Percentiles rank a stretch among this genome's conserved stretches.
These are phyloP conservation scores for Hyaloperonospora brassicae DNA, from an alignment of 352 stramenopile species.

Conservation along the genomic window DNA sequence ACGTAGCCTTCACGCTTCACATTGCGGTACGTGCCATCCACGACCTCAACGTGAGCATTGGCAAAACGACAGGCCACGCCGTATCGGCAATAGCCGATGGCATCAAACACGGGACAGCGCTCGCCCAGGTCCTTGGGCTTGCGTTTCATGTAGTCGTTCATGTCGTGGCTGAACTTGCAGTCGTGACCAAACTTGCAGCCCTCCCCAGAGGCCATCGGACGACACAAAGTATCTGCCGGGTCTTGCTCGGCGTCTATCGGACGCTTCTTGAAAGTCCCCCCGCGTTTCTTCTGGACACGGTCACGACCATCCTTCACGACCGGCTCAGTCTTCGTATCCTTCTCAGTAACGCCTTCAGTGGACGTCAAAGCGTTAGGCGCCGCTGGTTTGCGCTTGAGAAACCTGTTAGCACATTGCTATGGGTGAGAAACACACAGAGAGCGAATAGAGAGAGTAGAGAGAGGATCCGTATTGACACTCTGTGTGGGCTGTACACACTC, in stretches of 20 bases:
- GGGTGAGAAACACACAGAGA: slow-evolving; percentile 1
- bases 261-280: slow-evolving; percentile 85
- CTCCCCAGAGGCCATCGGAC: slow-evolving; percentile 50
- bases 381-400: slow-evolving; percentile 41
- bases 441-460: slow-evolving; percentile 2
- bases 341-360: slow-evolving; percentile 1
- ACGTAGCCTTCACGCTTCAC: slow-evolving; percentile 30
- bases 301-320: slow-evolving; percentile 12
- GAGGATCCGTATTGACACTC: not conserved
- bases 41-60: slow-evolving; percentile 70
- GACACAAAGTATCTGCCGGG: slow-evolving; percentile 59
- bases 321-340: not conserved
- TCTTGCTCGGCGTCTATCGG: slow-evolving; percentile 56
- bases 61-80: slow-evolving; percentile 90
- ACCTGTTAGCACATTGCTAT: slow-evolving; percentile 26
- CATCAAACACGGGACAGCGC: slow-evolving; percentile 73
- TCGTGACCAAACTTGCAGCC: slow-evolving; percentile 59
- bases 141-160: slow-evolving; percentile 76
- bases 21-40: slow-evolving; percentile 41
- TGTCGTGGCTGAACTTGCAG: slow-evolving; percentile 86
- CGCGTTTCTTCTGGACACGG: slow-evolving; percentile 28
- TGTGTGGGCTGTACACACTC: slow-evolving; percentile 24
- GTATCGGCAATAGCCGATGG: slow-evolving; percentile 85
- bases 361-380: slow-evolving; percentile 10
- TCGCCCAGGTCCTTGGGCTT: slow-evolving; percentile 76